Conservation (phyloP, 257 asterid species). For the Nicotiana attenuata region DNA sequence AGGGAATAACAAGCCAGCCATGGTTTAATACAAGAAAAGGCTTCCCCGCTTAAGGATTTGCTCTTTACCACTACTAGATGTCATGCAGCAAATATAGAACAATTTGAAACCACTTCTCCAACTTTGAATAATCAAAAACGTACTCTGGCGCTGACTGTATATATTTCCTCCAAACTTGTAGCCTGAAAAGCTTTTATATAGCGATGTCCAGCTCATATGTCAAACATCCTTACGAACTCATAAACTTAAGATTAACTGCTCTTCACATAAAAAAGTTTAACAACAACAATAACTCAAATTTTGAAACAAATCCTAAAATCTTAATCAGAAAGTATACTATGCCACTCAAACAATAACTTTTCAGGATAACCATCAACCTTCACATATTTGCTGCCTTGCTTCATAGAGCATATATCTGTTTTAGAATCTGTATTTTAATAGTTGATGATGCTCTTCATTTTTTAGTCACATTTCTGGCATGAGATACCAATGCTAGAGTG, state of each 20-base stretch:
- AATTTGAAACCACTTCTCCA: neutral
- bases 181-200: too few species aligned
- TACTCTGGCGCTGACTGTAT: neutral
- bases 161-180: too few species aligned
- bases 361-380: neutral
- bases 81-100: neutral
- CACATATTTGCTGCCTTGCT: neutral
- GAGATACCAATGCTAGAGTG: neutral
- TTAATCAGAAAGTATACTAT: neutral
- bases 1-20: slow-evolving; percentile 33
- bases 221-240: too few species aligned
- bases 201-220: too few species aligned
- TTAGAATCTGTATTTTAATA: neutral
- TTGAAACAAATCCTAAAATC: neutral
- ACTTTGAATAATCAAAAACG: neutral
- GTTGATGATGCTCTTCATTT: neutral
- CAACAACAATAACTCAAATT: too few species aligned
- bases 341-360: neutral
- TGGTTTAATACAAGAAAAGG: neutral
- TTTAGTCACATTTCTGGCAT: neutral
- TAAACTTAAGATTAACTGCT: too few species aligned
- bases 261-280: too few species aligned
- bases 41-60: neutral
- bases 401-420: neutral
- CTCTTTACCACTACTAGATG: neutral